These are phyloP conservation scores for Shiraia sp. DNA, from an alignment of 2,329 filamentous ascomycete species.

Conservation along the genomic window DNA sequence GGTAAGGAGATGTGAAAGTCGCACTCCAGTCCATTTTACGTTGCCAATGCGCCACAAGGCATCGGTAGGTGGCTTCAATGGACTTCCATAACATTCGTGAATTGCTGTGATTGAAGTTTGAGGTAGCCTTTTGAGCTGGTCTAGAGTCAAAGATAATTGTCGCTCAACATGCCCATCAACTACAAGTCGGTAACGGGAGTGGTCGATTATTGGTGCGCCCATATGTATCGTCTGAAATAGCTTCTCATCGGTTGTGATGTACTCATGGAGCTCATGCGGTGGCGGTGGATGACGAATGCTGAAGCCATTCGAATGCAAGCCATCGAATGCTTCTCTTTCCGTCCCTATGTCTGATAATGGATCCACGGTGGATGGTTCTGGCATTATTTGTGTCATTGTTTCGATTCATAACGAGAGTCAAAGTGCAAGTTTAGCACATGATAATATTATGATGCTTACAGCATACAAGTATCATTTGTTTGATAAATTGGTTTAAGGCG, in stretches of 20 bases:
- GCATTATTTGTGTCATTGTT: too few species aligned
- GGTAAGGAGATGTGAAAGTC: constrained; percentile 23
- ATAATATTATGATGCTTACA: too few species aligned
- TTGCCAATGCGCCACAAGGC: constrained; percentile 41
- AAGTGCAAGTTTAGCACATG: too few species aligned
- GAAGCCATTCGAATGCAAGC: constrained; percentile 11
- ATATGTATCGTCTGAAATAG: constrained; percentile 46
- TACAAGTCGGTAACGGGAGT: constrained; percentile 30
- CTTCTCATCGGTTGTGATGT: constrained; percentile 27
- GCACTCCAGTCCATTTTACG: constrained; percentile 41
- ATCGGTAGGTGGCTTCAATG: constrained; percentile 30
- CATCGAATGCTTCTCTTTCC: constrained; percentile 8
- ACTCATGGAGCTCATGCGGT: constrained; percentile 28
- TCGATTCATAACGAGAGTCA: too few species aligned
- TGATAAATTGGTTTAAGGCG: too few species aligned
- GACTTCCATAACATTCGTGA: constrained; percentile 45
- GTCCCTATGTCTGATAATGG: neutral
- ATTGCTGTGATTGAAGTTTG: constrained; percentile 30
- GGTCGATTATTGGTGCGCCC: constrained; percentile 35
- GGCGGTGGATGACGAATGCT: constrained; percentile 28
- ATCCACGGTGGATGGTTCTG: too few species aligned
- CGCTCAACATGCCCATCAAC: constrained; percentile 37
- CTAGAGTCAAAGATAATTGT: constrained; percentile 32
- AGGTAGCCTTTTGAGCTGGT: constrained; percentile 29
- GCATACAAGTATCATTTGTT: too few species aligned